Percentiles rank a stretch among this genome's conserved stretches.
Conservation (phyloP, 2,329 filamentous ascomycete genomes). For the Harringtonia lauricola region DNA sequence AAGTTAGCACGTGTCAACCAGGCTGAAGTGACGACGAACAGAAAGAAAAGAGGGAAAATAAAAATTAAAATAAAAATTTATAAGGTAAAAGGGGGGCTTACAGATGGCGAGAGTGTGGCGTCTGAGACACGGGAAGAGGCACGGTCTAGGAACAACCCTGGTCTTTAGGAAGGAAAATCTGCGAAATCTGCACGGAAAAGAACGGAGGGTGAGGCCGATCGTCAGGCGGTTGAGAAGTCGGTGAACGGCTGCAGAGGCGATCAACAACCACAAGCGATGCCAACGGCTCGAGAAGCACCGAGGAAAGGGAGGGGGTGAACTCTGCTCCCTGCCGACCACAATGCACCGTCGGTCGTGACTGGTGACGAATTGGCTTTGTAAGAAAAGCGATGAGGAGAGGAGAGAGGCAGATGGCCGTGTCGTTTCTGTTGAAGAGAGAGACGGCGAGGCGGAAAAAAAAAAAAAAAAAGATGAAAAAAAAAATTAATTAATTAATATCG, state of each 20-base stretch:
- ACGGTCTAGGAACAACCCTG: too few relatives aligned
- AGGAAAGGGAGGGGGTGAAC: too few relatives aligned
- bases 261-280: background rate
- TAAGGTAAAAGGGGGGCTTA: too few relatives aligned
- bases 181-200: conserved; percentile 5
- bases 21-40: background rate
- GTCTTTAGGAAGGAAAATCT: too few relatives aligned
- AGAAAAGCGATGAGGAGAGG: background rate
- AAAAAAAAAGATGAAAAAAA: background rate
- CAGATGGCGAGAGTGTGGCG: too few relatives aligned
- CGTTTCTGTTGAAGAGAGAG: too few relatives aligned
- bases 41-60: background rate
- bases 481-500: too few relatives aligned
- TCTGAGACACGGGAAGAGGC: too few relatives aligned
- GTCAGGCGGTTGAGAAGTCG: too few relatives aligned
- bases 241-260: background rate
- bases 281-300: background rate
- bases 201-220: background rate
- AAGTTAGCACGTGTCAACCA: background rate
- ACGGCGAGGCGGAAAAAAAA: conserved; percentile 3
- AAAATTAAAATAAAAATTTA: too few relatives aligned
- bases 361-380: background rate
- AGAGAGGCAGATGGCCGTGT: conserved; percentile 3
- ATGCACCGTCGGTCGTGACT: background rate
- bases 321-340: background rate